These are phyloP conservation scores for Entonaema liquescens DNA, from an alignment of 495 filamentous ascomycete genomes.

Conservation along the genomic window DNA sequence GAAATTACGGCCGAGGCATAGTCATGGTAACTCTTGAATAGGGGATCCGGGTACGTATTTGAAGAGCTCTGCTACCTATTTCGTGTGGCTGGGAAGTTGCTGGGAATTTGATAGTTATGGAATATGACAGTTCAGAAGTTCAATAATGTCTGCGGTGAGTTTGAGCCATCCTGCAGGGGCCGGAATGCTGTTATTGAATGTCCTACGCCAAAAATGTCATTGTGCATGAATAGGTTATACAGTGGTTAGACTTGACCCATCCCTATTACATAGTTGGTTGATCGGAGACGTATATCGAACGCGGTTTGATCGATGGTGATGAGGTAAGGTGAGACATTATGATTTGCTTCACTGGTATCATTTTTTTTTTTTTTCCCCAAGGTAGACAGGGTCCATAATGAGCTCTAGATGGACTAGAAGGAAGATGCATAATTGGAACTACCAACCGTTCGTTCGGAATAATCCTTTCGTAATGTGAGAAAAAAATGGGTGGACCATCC, in stretches of 20 bases:
- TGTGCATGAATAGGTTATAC: slow-evolving; percentile 25
- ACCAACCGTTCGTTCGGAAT: slow-evolving; percentile 19
- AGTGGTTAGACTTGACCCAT: slow-evolving; percentile 11
- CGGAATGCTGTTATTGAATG: slow-evolving; percentile 19
- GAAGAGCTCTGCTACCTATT: neutral
- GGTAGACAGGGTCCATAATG: neutral
- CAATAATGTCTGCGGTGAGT: slow-evolving; percentile 17
- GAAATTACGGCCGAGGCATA: slow-evolving; percentile 6
- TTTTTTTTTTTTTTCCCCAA: neutral
- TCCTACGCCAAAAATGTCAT: slow-evolving; percentile 27
- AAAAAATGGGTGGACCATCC: slow-evolving; percentile 12
- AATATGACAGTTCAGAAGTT: slow-evolving; percentile 15
- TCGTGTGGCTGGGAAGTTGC: slow-evolving; percentile 25
- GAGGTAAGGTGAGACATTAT: slow-evolving; percentile 10
- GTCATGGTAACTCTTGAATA: neutral
- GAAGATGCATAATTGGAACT: neutral
- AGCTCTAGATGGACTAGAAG: neutral
- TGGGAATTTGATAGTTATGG: neutral
- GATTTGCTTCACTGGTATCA: slow-evolving; percentile 24
- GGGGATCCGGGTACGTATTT: neutral
- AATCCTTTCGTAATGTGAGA: slow-evolving; percentile 34
- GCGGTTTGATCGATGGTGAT: slow-evolving; percentile 29
- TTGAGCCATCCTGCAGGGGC: slow-evolving; percentile 25
- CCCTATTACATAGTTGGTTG: slow-evolving; percentile 13
- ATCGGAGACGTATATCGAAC: slow-evolving; percentile 27